phyloP scores from a whole-genome alignment of 2,329 filamentous ascomycete genomes.

The Clarireedia sp. region DNA sequence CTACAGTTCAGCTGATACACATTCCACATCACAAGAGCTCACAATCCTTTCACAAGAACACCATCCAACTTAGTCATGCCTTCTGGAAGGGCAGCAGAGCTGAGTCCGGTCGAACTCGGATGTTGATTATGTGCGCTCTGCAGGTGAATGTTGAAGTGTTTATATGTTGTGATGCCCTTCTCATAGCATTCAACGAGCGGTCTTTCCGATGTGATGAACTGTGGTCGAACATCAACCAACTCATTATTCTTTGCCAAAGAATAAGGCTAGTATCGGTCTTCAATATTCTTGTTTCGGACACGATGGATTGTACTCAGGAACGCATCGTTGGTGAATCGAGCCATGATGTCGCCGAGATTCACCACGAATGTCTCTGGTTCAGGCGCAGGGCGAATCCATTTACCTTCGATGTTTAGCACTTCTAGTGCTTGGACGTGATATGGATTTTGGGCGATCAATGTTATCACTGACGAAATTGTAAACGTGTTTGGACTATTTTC shows the following conservation, averaged over 20 bases:
- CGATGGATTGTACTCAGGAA: slow-evolving; percentile 16
- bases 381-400: neutral
- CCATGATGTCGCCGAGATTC: slow-evolving; percentile 14
- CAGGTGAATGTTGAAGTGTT: too few relatives aligned
- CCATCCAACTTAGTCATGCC: too few relatives aligned
- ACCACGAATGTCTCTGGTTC: neutral
- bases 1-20: too few relatives aligned
- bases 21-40: too few relatives aligned
- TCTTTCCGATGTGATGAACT: too few relatives aligned
- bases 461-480: neutral
- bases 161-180: too few relatives aligned
- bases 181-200: too few relatives aligned
- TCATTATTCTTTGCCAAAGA: neutral
- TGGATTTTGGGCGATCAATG: neutral
- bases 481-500: neutral
- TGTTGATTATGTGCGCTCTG: too few relatives aligned
- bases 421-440: neutral
- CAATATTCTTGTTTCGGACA: slow-evolving; percentile 14
- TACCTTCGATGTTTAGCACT: neutral
- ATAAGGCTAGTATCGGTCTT: neutral
- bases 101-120: too few relatives aligned
- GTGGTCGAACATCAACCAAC: too few relatives aligned
- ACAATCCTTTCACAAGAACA: too few relatives aligned
- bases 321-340: slow-evolving; percentile 14
- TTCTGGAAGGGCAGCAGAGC: too few relatives aligned